Evolutionary conservation across 2,329 filamentous ascomycete genomes (phyloP), one percentile per base, ranked within the genome.

Genomic region (Atkinsonella texensis): DNA sequence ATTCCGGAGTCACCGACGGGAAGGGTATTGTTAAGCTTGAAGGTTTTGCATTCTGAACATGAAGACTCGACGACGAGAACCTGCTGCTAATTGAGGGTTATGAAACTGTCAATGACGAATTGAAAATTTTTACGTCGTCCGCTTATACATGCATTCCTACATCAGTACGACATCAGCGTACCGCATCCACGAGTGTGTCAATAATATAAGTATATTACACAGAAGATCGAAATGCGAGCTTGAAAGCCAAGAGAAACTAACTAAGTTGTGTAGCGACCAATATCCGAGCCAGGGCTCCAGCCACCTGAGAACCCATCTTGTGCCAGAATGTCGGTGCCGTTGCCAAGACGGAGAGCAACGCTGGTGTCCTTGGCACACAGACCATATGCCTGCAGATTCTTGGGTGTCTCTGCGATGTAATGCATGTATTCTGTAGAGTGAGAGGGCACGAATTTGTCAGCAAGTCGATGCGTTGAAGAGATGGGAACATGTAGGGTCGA

Each of bases 371-470:
- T 71, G 33, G 67, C 67, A 56, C 69, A 72, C 44, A 72, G 50
- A 4, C 70, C 69, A 54, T 70, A 73, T 0, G 64, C 65, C 53
- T 72, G 64, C 40, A 72, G 57, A 51, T 70, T 70, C 5, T 54
- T 50, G 2, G 70, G 69, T 1, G 63, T 67, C 53, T 65, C 48
- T 3, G 62, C 51, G 51, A 73, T 68, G 62, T 66, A 70, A 56
- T 72, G 69, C 63, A 71, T 67, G 15, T 55, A 54, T 45, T 56
- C 57, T 59, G 33, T 47, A 33, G 18, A 20, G 8, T 3, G 33
- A 11, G 20, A 39, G n/a, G 32, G 38, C 28, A 28, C 28, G n/a
- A 23, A 31, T 12, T 15, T 7, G 31, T 49, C 39, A 49, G 47
- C 39, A 31, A 42, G 32, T 5, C 4, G 12, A 2, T 10, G 28